Evolutionary conservation across 805 yeast genomes (phyloP), one percentile per base, ranked within the genome.

Genomic region (Cyberlindnera amylophila): DNA sequence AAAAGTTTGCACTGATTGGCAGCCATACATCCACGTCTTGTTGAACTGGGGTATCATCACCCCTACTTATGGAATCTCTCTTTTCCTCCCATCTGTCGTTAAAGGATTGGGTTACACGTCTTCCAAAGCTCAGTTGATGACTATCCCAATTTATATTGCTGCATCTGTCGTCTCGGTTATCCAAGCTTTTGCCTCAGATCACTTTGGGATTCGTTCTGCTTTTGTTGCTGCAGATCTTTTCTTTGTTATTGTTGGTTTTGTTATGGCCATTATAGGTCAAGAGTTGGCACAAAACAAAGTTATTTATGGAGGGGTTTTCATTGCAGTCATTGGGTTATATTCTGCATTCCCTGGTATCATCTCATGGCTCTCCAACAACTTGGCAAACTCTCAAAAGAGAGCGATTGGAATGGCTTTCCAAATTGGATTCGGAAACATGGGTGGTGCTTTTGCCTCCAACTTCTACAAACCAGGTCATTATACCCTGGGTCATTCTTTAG

Each of bases 61-160:
- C 26, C 68, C 70, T 18, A 55, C 62, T 7, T 67, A 67, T 43
- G 69, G 64, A 11, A 47, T 69, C n/a, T 60, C 73, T 7, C 55
- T 66, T 32, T 68, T 70, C 38, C 49, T 70, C 21, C 75, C 75
- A n/a, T 62, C 73, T 13, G 70, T 71, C 41, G 59, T 71, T 42
- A 61, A 56, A 30, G 46, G 41, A 1, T 50, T 71, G 39, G 75
- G 75, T 1, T 70, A 67, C 51, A 50, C 69, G 15, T 54, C 65
- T 7, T 56, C 68, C 5, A 54, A 49, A 18, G 67, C 74, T 0
- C 74, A 71, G 51, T 57, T 69, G 21, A 52, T 71, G 68, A 62
- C 73, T 2, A 65, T 69, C 19, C 75, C 75, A 2, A 58, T 68
- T 3, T 70, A 70, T 47, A 50, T 63, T 14, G 61, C 58, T 15